Base-by-base conservation (phyloP, 2,329 filamentous ascomycete genomes). In the Arthrobotrys megalospora region DNA sequence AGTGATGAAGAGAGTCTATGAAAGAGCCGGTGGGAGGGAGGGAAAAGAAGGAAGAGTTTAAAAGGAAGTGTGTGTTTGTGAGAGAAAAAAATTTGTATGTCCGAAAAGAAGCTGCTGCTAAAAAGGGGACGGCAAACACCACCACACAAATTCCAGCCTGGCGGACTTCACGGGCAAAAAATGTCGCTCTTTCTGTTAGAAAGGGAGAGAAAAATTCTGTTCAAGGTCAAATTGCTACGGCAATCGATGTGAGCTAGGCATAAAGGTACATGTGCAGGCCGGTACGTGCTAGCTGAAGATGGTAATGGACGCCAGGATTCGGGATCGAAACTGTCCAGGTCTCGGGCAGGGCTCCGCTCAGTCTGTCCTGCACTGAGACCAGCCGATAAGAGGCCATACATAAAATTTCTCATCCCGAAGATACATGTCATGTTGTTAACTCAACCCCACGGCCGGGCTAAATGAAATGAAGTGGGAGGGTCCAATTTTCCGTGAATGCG, bases 21-120 rank as follows among this genome's bases (percentile, higher is more conserved):
- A 65, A 58, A 36, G 69, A 78, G 68, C 52, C 62, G 52, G 52
- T 60, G 67, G 34, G 53, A 52, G 62, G 53, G 53, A 63, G 50
- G 47, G 71, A 65, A 62, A 50, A 71, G 68, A 67, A 62, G 66
- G 67, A 77, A 71, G 64, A 69, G 68, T 63, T 67, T 69, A 67
- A 73, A 73, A 71, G 63, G 66, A 67, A 79, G 53, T 79, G 67
- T 73, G 68, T 72, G 62, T 79, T 72, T 73, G 60, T 72, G 75
- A 73, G 69, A 55, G 75, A 72, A 67, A 72, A 71, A 72, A 79
- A 73, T 68, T 72, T 67, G 62, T 67, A 78, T 68, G 75, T 48
- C 52, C 52, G 41, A 66, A 68, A 66, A 64, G 43, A 45, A 55
- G 55, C 63, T 68, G 65, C 73, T 70, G 48, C 58, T 70, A 70